A percentile compares a stretch with the other conserved stretches of the same genome.
Conservation (phyloP, 345 rosid genomes). For the Citropsis articulata region DNA sequence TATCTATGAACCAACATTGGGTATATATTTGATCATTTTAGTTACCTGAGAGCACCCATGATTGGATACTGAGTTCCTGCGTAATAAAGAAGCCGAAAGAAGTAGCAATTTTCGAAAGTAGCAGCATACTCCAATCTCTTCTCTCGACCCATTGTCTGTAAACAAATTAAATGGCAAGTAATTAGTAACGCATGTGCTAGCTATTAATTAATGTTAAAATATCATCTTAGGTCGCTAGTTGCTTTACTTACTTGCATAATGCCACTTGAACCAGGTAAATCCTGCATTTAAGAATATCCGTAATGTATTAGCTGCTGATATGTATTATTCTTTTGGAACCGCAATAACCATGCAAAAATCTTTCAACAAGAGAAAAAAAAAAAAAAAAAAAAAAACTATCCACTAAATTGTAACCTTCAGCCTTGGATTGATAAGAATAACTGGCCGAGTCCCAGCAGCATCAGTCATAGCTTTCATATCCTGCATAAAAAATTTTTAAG, state of each 20-base stretch:
- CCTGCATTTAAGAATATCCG: conserved; percentile 41
- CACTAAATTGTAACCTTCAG: conserved; percentile 57
- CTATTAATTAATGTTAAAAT: neutral
- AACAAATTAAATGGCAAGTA: neutral
- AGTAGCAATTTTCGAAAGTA: conserved; percentile 76
- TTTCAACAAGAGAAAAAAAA: neutral
- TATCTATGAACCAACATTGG: neutral
- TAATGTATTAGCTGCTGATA: conserved; percentile 3
- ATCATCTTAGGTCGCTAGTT: neutral
- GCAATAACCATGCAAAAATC: neutral
- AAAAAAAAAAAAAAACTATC: neutral
- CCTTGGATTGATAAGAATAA: conserved; percentile 79
- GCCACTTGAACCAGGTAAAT: conserved; percentile 87
- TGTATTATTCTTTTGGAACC: neutral
- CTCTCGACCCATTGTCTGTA: conserved; percentile 87
- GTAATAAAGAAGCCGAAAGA: conserved; percentile 87
- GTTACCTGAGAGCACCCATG: conserved; percentile 91
- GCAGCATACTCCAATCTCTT: conserved; percentile 88
- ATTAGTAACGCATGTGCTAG: conserved; percentile 8
- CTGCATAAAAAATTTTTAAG: conserved; percentile 32
- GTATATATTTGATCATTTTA: neutral
- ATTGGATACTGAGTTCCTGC: conserved; percentile 95
- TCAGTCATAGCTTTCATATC: conserved; percentile 90
- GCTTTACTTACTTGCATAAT: conserved; percentile 83
- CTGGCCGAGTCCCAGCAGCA: conserved; percentile 87